Conservation (phyloP, 202 grass and related monocot genomes). For the Digitaria exilis region DNA sequence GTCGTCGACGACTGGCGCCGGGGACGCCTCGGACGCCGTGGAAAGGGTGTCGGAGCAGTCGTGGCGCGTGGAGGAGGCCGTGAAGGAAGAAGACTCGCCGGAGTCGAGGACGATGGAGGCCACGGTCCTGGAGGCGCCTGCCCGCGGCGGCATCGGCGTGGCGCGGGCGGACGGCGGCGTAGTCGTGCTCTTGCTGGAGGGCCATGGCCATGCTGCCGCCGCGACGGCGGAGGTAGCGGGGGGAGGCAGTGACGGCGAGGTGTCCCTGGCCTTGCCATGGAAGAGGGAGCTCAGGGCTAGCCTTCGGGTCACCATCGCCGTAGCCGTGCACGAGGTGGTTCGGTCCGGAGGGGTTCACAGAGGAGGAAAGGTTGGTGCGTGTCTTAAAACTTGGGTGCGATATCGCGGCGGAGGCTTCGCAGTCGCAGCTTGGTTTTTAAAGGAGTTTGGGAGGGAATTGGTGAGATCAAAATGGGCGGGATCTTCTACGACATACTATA, state of each 20-base stretch:
- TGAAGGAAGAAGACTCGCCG: conserved; percentile 61
- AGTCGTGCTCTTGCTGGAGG: conserved; percentile 58
- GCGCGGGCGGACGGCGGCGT: conserved; percentile 43
- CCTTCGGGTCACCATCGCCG: conserved; percentile 54
- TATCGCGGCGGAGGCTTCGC: conserved; percentile 7
- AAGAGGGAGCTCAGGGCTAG: conserved; percentile 57
- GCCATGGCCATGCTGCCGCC: conserved; percentile 53
- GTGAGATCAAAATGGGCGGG: background rate
- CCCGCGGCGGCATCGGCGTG: background rate
- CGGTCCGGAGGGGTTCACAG: background rate
- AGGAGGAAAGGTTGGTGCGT: conserved; percentile 12
- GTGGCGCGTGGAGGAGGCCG: conserved; percentile 48
- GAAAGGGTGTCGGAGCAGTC: conserved; percentile 65
- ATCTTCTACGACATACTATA: conserved; percentile 20
- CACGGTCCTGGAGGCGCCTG: conserved; percentile 23
- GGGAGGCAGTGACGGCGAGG: background rate
- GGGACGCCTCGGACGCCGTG: conserved; percentile 50
- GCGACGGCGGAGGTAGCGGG: background rate
- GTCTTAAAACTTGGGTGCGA: conserved; percentile 37
- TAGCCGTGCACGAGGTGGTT: background rate
- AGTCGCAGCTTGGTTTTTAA: conserved; percentile 47
- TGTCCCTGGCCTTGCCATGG: conserved; percentile 43
- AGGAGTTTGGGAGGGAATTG: conserved; percentile 26
- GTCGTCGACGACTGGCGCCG: background rate
- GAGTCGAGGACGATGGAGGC: conserved; percentile 61